A percentile compares a stretch with the other conserved stretches of the same genome.
Conservation (phyloP, 139 green algal species). For the Closterium sp. region DNA sequence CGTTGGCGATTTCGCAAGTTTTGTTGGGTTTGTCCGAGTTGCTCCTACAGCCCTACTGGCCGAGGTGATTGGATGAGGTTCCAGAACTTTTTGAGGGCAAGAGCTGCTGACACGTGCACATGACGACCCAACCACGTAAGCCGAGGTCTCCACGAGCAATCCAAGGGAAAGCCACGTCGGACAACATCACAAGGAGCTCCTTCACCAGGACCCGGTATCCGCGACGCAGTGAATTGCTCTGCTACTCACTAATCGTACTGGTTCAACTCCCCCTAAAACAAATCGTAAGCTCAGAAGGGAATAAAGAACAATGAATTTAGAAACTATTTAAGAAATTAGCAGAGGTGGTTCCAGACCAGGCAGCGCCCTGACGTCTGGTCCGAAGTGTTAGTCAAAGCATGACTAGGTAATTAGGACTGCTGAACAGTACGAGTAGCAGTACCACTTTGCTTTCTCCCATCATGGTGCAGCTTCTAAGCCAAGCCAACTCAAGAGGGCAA, state of each 20-base stretch:
- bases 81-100: background rate
- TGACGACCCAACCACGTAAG: background rate
- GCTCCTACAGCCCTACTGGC: background rate
- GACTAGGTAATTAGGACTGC: background rate
- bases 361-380: background rate
- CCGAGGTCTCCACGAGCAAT: background rate
- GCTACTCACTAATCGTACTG: too few species aligned
- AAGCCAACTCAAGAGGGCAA: background rate
- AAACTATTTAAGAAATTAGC: too few species aligned
- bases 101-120: background rate
- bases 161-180: background rate
- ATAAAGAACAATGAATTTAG: too few species aligned
- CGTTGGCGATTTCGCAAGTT: background rate
- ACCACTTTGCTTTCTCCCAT: too few species aligned
- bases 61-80: background rate
- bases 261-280: too few species aligned
- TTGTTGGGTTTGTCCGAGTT: too few species aligned
- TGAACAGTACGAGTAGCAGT: background rate
- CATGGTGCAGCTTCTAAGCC: too few species aligned
- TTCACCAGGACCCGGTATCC: too few species aligned
- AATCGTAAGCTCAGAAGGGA: too few species aligned
- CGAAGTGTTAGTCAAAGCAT: background rate
- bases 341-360: background rate
- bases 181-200: background rate
- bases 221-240: too few species aligned